These are phyloP conservation scores for Rhizomucor miehei DNA, from an alignment of 371 early-diverging fungal genomes.

Conservation along the genomic window DNA sequence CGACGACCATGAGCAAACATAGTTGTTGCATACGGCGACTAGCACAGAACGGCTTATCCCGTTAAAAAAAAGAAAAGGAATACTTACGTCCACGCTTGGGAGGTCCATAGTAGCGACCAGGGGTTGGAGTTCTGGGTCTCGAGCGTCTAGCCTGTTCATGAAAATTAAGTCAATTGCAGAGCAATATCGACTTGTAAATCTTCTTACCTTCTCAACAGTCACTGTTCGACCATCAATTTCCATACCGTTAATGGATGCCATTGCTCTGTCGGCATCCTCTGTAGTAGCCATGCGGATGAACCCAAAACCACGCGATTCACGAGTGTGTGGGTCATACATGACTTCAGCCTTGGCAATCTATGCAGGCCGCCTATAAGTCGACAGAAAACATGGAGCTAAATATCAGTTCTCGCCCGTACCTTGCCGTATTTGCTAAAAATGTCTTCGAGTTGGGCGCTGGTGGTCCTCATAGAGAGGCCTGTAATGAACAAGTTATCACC, in stretches of 20 bases:
- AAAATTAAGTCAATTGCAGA: background rate
- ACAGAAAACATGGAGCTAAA: background rate
- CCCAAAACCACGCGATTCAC: constrained; percentile 83
- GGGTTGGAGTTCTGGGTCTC: constrained; percentile 81
- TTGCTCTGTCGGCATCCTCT: constrained; percentile 76
- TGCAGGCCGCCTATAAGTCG: background rate
- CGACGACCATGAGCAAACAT: constrained; percentile 23
- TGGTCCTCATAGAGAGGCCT: constrained; percentile 60
- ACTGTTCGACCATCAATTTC: constrained; percentile 75
- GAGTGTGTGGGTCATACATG: constrained; percentile 80
- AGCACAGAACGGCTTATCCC: constrained; percentile 6
- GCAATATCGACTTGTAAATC: background rate
- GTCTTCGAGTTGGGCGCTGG: constrained; percentile 65
- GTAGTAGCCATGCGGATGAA: constrained; percentile 75
- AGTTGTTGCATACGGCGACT: constrained; percentile 18
- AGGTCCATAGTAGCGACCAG: constrained; percentile 86
- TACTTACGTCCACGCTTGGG: constrained; percentile 58
- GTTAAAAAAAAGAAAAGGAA: background rate
- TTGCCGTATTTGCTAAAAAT: constrained; percentile 77
- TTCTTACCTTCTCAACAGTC: constrained; percentile 69
- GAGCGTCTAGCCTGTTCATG: constrained; percentile 60
- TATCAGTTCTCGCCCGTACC: constrained; percentile 25
- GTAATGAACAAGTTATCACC: constrained; percentile 81
- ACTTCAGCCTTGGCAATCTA: constrained; percentile 71
- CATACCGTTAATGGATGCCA: constrained; percentile 54